A percentile compares a stretch with the other conserved stretches of the same genome.
Conservation (phyloP, 163 green algal genomes). For the Scenedesmus sp. region DNA sequence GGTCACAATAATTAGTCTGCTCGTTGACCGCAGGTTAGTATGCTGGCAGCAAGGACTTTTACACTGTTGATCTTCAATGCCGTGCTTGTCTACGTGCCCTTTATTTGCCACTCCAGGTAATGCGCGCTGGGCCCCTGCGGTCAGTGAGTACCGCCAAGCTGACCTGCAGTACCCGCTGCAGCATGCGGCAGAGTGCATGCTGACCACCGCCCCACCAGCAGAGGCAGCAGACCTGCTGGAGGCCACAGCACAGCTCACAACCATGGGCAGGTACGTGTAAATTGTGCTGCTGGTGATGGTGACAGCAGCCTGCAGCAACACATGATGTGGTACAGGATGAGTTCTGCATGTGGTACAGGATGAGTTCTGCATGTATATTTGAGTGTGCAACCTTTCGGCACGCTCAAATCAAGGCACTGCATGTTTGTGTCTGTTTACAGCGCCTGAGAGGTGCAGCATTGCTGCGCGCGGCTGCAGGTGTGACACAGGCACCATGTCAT, state of each 20-base stretch:
- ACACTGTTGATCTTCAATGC: background rate
- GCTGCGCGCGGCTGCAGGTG: conserved; percentile 17
- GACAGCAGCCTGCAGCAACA: background rate
- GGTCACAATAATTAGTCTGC: too few species aligned
- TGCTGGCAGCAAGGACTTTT: background rate
- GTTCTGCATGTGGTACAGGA: too few species aligned
- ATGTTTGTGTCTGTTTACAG: background rate
- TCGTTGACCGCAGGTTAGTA: too few species aligned
- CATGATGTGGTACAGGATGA: too few species aligned
- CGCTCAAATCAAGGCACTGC: background rate
- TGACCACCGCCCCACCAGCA: conserved; percentile 60
- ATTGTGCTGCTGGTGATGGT: background rate
- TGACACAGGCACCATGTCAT: conserved; percentile 7
- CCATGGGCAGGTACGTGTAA: conserved; percentile 10
- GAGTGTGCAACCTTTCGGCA: too few species aligned
- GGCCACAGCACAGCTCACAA: conserved; percentile 51
- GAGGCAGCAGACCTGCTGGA: conserved; percentile 58
- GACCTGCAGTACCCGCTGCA: conserved; percentile 40
- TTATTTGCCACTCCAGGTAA: conserved; percentile 44
- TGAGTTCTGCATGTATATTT: too few species aligned
- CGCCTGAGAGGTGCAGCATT: background rate
- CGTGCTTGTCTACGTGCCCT: background rate
- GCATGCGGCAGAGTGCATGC: conserved; percentile 58
- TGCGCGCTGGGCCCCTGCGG: conserved; percentile 65
- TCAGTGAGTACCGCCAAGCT: conserved; percentile 75